phyloP scores from a whole-genome alignment of 768 basidiomycete genomes.

The Cystofilobasidium bisporidii region DNA sequence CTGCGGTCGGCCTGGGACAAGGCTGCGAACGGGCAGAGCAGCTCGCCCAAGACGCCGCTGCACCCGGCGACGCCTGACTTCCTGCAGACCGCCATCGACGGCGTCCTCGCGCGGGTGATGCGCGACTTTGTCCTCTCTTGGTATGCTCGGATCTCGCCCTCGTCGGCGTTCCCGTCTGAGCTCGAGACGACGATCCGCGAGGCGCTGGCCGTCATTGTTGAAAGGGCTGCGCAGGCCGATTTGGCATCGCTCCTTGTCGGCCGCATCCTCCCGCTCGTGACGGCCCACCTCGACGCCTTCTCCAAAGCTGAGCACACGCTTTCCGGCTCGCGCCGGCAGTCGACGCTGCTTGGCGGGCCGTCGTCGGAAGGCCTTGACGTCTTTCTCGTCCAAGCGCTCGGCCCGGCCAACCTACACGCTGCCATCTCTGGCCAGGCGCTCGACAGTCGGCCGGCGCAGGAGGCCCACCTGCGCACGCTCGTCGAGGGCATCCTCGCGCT shows the following conservation, averaged over 20 bases:
- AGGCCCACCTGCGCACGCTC: constrained; percentile 65
- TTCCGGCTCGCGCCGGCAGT: constrained; percentile 17
- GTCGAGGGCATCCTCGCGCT: constrained; percentile 62
- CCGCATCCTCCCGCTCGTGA: constrained; percentile 78
- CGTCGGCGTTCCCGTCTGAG: constrained; percentile 76
- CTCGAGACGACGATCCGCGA: constrained; percentile 66
- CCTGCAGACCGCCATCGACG: constrained; percentile 64
- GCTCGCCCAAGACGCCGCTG: constrained; percentile 45
- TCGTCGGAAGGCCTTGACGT: constrained; percentile 70
- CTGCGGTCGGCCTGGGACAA: constrained; percentile 86
- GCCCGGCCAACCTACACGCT: constrained; percentile 59
- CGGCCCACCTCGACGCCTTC: constrained; percentile 78
- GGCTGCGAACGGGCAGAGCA: constrained; percentile 39
- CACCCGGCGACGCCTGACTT: constrained; percentile 52
- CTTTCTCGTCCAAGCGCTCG: constrained; percentile 71
- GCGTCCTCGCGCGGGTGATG: constrained; percentile 68
- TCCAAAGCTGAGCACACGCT: constrained; percentile 60
- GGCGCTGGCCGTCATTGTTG: constrained; percentile 52
- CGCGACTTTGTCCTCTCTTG: constrained; percentile 81
- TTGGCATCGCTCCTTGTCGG: constrained; percentile 66
- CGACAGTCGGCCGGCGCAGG: constrained; percentile 81
- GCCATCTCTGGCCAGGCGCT: constrained; percentile 82
- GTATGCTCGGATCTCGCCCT: constrained; percentile 74
- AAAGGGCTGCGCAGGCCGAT: constrained; percentile 55
- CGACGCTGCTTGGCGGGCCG: constrained; percentile 3